Evolutionary conservation across 345 rosid genomes (phyloP).

Genomic region (Camelina neglecta): DNA sequence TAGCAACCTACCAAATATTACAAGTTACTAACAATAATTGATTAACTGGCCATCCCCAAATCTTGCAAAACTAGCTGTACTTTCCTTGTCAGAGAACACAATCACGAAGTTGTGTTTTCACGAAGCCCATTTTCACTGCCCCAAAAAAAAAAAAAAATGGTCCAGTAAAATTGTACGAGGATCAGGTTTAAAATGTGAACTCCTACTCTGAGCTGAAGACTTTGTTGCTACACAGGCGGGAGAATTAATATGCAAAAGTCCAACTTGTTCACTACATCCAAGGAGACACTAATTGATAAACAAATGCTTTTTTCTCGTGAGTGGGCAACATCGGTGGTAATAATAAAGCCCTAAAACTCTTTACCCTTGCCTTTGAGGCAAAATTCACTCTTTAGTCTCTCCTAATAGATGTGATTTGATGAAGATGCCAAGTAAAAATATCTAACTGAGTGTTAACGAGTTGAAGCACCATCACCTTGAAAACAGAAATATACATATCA

Average conservation of each 20-base stretch:
- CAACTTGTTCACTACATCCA: conserved; percentile 34
- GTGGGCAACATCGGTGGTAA: background rate
- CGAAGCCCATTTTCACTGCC: background rate
- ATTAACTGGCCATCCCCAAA: conserved; percentile 4
- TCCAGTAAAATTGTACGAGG: background rate
- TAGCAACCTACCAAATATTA: background rate
- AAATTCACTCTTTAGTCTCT: background rate
- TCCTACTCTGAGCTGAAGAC: conserved; percentile 34
- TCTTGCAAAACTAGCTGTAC: background rate
- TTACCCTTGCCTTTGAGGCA: background rate
- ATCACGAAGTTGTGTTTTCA: background rate
- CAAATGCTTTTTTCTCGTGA: background rate
- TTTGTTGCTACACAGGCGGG: conserved; percentile 25
- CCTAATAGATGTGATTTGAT: background rate
- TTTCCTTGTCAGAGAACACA: background rate
- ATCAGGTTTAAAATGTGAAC: conserved; percentile 32
- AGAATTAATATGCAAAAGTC: conserved; percentile 38
- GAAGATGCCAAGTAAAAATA: background rate
- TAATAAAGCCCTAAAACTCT: background rate
- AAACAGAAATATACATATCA: background rate
- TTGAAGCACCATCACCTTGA: background rate
- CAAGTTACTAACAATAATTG: background rate
- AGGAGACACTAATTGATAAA: conserved; percentile 2
- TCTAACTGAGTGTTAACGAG: background rate
- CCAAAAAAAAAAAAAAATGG: background rate